Conservation (phyloP, 441 rosid species). For the Raphanus hybrid region DNA sequence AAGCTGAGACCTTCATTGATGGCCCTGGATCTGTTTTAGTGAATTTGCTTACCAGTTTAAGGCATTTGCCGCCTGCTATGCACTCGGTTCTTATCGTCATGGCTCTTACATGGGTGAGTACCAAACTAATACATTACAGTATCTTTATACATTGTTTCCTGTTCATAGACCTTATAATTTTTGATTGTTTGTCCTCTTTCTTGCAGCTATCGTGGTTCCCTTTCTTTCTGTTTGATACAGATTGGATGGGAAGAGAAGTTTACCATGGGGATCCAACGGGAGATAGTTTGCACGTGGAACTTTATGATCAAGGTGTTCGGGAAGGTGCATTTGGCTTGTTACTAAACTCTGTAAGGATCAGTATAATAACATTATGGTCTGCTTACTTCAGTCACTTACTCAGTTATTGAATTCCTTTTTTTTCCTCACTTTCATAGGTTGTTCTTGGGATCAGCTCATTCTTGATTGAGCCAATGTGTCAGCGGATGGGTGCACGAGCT, state of each 20-base stretch:
- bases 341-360: conserved; percentile 91
- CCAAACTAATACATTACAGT: background rate
- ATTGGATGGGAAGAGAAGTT: conserved; percentile 99
- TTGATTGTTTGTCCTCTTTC: conserved; percentile 24
- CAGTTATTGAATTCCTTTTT: background rate
- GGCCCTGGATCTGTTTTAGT: conserved; percentile 94
- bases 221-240: conserved; percentile 94
- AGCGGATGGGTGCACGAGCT: conserved; percentile 70
- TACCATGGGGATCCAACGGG: conserved; percentile 96
- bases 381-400: background rate
- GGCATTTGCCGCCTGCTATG: conserved; percentile 95
- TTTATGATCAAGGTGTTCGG: conserved; percentile 88
- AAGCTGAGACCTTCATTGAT: conserved; percentile 60
- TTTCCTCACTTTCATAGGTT: conserved; percentile 53
- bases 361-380: background rate
- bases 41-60: conserved; percentile 89
- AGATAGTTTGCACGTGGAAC: conserved; percentile 55
- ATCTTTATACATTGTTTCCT: conserved; percentile 8
- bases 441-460: conserved; percentile 94
- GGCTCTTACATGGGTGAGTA: conserved; percentile 96
- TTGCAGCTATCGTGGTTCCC: conserved; percentile 97
- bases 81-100: conserved; percentile 87
- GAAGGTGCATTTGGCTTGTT: conserved; percentile 99
- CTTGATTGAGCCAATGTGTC: conserved; percentile 88
- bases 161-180: conserved; percentile 10